Conservation (phyloP, 257 asterid species). For the Cynanchum wilfordii region DNA sequence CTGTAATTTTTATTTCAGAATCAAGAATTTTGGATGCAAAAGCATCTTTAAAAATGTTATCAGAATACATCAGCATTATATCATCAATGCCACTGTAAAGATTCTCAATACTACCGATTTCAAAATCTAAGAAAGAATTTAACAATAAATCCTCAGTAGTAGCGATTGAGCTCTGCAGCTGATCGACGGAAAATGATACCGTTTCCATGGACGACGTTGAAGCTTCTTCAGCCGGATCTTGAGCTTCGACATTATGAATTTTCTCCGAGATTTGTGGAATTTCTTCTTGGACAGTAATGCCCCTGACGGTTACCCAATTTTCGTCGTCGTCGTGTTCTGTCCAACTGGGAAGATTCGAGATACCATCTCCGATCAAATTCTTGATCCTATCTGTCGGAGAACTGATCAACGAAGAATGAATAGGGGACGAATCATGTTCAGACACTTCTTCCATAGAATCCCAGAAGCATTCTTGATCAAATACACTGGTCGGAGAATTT, state of each 20-base stretch:
- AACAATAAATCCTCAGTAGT: constrained; percentile 21
- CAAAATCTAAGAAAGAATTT: constrained; percentile 21
- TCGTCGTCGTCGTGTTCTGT: constrained; percentile 40
- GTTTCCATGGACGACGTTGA: constrained; percentile 15
- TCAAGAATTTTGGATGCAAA: constrained; percentile 16
- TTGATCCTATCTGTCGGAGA: constrained; percentile 43
- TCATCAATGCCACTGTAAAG: constrained; percentile 14
- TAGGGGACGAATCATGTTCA: constrained; percentile 9
- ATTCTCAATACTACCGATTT: constrained; percentile 20
- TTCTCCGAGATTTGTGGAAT: not conserved
- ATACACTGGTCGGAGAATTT: constrained; percentile 68
- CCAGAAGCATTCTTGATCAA: constrained; percentile 63
- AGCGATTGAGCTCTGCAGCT: constrained; percentile 15
- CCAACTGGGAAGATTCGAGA: constrained; percentile 29
- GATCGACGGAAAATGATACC: constrained; percentile 10
- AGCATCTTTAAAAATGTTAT: constrained; percentile 14
- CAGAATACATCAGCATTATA: not conserved
- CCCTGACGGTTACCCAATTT: constrained; percentile 65
- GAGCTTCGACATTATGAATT: not conserved
- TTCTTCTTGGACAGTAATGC: constrained; percentile 30
- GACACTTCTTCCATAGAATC: constrained; percentile 46
- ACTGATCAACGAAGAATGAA: constrained; percentile 7
- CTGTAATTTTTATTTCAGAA: constrained; percentile 21
- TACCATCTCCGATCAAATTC: constrained; percentile 26
- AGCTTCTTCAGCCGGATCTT: constrained; percentile 21